Percentiles rank a stretch among this genome's conserved stretches.
Conservation (phyloP, 352 stramenopile species). For the Phytopythium litorale region DNA sequence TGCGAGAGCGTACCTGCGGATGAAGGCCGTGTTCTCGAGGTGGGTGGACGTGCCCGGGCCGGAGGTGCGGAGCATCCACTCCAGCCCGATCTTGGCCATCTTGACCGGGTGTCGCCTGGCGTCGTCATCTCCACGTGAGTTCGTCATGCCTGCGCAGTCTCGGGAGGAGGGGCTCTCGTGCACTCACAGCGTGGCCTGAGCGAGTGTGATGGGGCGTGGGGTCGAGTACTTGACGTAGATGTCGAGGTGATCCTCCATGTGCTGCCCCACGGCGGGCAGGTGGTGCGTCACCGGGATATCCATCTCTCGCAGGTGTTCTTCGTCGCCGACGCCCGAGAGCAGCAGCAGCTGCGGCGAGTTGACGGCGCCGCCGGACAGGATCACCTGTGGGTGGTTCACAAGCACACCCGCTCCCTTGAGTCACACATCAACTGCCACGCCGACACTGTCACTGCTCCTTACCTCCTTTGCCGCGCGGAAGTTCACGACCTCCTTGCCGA, state of each 20-base stretch:
- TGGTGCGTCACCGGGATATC: slow-evolving; percentile 71
- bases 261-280: slow-evolving; percentile 74
- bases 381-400: slow-evolving; percentile 30
- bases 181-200: slow-evolving; percentile 72
- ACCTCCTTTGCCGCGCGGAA: slow-evolving; percentile 76
- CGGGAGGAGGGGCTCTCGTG: neutral
- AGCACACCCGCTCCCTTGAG: neutral
- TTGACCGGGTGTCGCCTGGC: slow-evolving; percentile 80
- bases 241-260: slow-evolving; percentile 90
- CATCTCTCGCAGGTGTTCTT: slow-evolving; percentile 64
- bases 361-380: slow-evolving; percentile 83
- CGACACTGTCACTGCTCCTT: neutral
- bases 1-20: slow-evolving; percentile 37
- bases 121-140: neutral
- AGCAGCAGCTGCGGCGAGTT: slow-evolving; percentile 88
- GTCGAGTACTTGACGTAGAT: slow-evolving; percentile 88
- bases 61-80: slow-evolving; percentile 72
- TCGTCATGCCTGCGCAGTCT: neutral
- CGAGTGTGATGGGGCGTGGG: slow-evolving; percentile 85
- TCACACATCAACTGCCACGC: neutral
- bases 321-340: slow-evolving; percentile 83
- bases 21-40: slow-evolving; percentile 85
- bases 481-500: slow-evolving; percentile 55
- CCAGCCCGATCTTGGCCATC: slow-evolving; percentile 73
- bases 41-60: slow-evolving; percentile 76